These are phyloP conservation scores for Marchantia paleacea DNA, from an alignment of 225 moss, liverwort and hornwort genomes.

Conservation along the genomic window DNA sequence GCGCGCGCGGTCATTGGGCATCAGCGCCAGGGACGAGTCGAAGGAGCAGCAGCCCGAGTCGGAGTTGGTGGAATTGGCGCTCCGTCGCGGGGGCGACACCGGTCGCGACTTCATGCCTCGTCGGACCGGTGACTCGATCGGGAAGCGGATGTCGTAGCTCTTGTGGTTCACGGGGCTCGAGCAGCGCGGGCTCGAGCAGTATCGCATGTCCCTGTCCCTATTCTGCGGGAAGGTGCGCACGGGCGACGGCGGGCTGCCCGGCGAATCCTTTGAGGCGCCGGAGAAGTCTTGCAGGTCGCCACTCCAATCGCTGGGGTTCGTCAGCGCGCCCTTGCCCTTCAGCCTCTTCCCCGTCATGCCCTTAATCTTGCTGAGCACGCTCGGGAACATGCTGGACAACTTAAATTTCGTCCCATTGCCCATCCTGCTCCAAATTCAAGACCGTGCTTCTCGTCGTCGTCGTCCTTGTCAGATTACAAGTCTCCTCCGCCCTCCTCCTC, in stretches of 20 bases:
- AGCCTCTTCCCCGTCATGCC: constrained; percentile 28
- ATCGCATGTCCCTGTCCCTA: constrained; percentile 20
- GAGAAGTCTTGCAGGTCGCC: constrained; percentile 25
- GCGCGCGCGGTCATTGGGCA: constrained; percentile 34
- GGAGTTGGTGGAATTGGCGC: constrained; percentile 24
- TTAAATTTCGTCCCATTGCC: constrained; percentile 50
- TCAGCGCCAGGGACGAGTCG: constrained; percentile 24
- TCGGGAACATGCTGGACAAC: constrained; percentile 38
- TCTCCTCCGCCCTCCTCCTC: no score
- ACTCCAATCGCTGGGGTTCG: background rate
- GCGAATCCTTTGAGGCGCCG: constrained; percentile 19
- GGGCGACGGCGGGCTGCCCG: constrained; percentile 26
- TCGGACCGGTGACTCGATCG: constrained; percentile 35
- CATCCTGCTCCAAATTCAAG: constrained; percentile 17
- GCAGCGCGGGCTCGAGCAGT: constrained; percentile 20
- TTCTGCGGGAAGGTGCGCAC: constrained; percentile 30
- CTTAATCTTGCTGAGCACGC: constrained; percentile 44
- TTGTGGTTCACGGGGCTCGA: constrained; percentile 18
- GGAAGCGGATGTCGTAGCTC: constrained; percentile 36
- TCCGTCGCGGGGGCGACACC: constrained; percentile 16
- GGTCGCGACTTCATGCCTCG: constrained; percentile 26
- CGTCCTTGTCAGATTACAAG: no score
- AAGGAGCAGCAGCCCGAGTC: constrained; percentile 35
- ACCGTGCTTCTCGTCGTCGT: no score
- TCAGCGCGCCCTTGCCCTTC: constrained; percentile 11